Base-by-base conservation (phyloP, 1,284 basidiomycete species). In the Apiotrichum gracile region DNA sequence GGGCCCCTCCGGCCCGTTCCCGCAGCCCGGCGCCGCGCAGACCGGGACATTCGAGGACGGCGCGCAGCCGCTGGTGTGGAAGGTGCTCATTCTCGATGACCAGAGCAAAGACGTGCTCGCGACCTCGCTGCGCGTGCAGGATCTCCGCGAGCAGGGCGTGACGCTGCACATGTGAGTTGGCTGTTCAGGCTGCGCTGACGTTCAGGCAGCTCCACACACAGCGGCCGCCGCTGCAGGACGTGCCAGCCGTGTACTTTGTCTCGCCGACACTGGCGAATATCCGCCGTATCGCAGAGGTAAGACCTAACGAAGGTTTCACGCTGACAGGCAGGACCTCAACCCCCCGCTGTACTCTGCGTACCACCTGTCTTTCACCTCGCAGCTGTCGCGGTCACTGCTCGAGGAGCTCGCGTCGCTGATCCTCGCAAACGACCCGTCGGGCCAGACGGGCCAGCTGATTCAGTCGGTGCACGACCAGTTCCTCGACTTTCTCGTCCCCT, bases 191-290 rank as follows among this genome's bases (percentile, higher is more conserved):
- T 14, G 34, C 27, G 29, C 52, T 49, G 34, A 47, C 34, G 31
- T 21, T 44, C 65, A 96, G 91, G 63, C 94, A 97, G 78, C 78
- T 98, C 13, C 91, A 97, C 70, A 85, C 91, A 0, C 79, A 85
- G 46, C 82, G 96, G 51, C 96, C 96, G 17, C 82, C 92, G 13
- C 77, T 99, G 35, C 83, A 88, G 2, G 96, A 99, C 70, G 96
- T 99, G 0, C 96, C 96, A 8, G 93, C 96, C 0, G 83, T 98
- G 27, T 99, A 98, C 78, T 96, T 99, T 72, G 88, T 98, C 46
- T 84, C 90, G 0, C 96, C 96, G 0, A 96, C 91, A 0, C 78
- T 89, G 12, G 78, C 80, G 49, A 98, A 97, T 70, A 82, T 98
- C 60, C 81, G 83, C 55, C 82, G 94, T 51, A 93, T 97, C 78